Evolutionary conservation across 805 yeast species (phyloP).

Genomic region (Candida stauntonica): DNA sequence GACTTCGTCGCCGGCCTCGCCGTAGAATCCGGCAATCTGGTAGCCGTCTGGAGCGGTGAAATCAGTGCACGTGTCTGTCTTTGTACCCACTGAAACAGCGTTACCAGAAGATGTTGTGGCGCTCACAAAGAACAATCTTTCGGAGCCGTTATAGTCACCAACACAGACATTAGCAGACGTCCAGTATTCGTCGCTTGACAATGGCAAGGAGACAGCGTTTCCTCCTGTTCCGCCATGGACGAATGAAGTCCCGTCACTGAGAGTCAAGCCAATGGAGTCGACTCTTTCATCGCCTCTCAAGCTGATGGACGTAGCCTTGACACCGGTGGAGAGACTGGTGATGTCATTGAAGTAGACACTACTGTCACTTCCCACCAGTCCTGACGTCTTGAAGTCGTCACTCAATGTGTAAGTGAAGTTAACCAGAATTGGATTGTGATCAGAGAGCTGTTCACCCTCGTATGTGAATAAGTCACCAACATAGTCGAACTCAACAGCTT

Average conservation of each 20-base stretch:
- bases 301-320: constrained; percentile 1
- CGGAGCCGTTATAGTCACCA: constrained; percentile 37
- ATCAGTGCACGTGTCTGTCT: constrained; percentile 1
- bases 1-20: constrained; percentile 8
- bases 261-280: constrained; percentile 26
- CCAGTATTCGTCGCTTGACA: constrained; percentile 8
- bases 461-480: constrained; percentile 5
- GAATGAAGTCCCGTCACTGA: constrained; percentile 28
- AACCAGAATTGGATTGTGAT: constrained; percentile 10
- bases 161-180: constrained; percentile 45
- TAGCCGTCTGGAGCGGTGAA: constrained; percentile 10
- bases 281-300: constrained; percentile 8
- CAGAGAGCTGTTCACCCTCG: constrained; percentile 8
- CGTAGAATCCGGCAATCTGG: constrained; percentile 12
- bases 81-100: constrained; percentile 5
- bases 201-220: neutral
- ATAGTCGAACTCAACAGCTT: constrained; percentile 6
- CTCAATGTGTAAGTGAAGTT: constrained; percentile 8
- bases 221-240: constrained; percentile 13
- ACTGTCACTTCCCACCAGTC: constrained; percentile 6
- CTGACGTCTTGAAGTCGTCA: constrained; percentile 4
- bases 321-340: constrained; percentile 1
- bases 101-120: constrained; percentile 8
- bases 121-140: constrained; percentile 32
- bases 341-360: constrained; percentile 10